Evolutionary conservation across 2,329 filamentous ascomycete genomes (phyloP).

Genomic region (Colletotrichum cereale): DNA sequence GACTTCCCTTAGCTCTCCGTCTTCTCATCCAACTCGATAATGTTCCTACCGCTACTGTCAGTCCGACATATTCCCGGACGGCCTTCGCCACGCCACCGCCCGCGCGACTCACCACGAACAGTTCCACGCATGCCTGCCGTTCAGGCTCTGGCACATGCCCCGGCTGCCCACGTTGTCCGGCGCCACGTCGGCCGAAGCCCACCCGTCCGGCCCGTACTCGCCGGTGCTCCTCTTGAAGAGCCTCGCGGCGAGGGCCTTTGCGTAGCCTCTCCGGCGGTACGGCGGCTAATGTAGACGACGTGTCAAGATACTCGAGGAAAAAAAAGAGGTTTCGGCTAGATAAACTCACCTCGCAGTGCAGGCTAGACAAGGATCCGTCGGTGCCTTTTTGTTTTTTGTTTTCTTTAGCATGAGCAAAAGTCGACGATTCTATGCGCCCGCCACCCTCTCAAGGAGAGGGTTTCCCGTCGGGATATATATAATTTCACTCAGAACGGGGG

Average conservation of each 20-base stretch:
- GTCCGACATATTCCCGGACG: background rate
- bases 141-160: conserved; percentile 71
- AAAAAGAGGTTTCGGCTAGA: background rate
- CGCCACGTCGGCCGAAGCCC: conserved; percentile 74
- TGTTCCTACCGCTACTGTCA: background rate
- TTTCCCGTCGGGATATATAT: background rate
- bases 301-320: too few relatives aligned
- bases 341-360: conserved; percentile 67
- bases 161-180: conserved; percentile 71
- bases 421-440: too few relatives aligned
- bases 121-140: conserved; percentile 67
- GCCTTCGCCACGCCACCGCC: background rate
- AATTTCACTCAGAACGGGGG: background rate
- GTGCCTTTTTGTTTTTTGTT: too few relatives aligned
- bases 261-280: conserved; percentile 72
- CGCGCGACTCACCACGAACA: conserved; percentile 67
- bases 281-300: conserved; percentile 51
- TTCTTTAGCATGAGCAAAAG: too few relatives aligned
- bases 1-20: background rate
- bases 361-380: conserved; percentile 71
- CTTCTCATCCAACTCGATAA: background rate
- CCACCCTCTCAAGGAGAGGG: background rate
- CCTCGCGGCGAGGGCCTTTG: conserved; percentile 70
- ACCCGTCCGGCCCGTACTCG: conserved; percentile 61
- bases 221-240: conserved; percentile 65